Conservation (phyloP, 768 basidiomycete species). For the Lactarius evosmus region DNA sequence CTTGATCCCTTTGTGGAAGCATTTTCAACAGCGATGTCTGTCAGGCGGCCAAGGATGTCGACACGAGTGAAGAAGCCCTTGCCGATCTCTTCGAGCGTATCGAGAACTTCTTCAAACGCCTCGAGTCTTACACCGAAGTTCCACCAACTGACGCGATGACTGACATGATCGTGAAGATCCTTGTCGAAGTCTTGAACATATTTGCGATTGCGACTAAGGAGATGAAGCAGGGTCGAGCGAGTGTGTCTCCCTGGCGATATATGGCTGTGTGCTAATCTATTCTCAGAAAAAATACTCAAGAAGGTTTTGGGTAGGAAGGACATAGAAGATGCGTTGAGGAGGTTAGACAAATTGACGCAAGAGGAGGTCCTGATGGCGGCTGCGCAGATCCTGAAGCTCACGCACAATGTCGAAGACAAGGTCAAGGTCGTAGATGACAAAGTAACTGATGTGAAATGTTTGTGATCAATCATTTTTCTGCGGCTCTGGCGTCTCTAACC, state of each 20-base stretch:
- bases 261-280: neutral
- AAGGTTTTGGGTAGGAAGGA: neutral
- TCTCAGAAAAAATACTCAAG: neutral
- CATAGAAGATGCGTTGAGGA: neutral
- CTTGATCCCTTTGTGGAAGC: neutral
- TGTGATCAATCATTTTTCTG: neutral
- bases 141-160: neutral
- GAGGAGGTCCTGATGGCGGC: neutral
- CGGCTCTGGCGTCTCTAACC: neutral
- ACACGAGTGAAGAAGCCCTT: neutral
- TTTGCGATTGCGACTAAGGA: neutral
- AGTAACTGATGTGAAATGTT: neutral
- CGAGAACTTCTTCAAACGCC: neutral
- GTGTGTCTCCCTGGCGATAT: neutral
- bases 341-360: neutral
- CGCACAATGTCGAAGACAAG: neutral
- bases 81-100: neutral
- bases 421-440: neutral
- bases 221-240: neutral
- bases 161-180: neutral
- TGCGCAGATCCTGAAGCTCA: neutral
- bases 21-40: neutral
- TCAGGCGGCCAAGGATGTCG: neutral
- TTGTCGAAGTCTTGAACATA: neutral
- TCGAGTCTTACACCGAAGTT: neutral